Percentiles rank a stretch among this genome's conserved stretches.
Conservation (phyloP, 192 early-diverging fungal species). For the Phycomyces blakesleeanus region DNA sequence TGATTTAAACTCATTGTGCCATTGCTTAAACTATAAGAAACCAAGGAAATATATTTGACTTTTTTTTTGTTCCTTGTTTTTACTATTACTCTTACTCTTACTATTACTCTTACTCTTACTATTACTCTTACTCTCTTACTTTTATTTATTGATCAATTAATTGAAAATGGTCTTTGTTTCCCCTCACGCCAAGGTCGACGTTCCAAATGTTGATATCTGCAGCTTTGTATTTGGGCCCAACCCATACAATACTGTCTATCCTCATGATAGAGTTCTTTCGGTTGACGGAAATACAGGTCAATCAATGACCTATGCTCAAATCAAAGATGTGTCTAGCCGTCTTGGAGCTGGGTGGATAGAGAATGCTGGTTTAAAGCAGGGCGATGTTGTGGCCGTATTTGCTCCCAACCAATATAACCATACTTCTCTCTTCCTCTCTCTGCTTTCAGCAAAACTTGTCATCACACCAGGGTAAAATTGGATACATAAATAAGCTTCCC, state of each 20-base stretch:
- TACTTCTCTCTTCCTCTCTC: conserved; percentile 51
- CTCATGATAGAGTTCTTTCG: conserved; percentile 9
- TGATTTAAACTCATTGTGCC: too few species aligned
- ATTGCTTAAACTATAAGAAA: too few species aligned
- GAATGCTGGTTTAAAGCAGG: conserved; percentile 54
- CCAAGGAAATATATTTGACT: too few species aligned
- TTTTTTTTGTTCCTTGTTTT: too few species aligned
- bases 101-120: background rate
- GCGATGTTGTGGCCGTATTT: conserved; percentile 68
- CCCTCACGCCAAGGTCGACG: background rate
- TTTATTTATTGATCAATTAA: background rate
- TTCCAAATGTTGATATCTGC: conserved; percentile 29
- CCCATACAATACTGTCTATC: background rate
- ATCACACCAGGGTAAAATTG: conserved; percentile 56
- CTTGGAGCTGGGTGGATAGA: conserved; percentile 51
- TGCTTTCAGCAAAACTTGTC: conserved; percentile 60
- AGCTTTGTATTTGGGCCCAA: conserved; percentile 19
- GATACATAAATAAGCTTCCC: background rate
- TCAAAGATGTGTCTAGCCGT: conserved; percentile 12
- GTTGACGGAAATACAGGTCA: conserved; percentile 18
- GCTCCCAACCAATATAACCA: conserved; percentile 71
- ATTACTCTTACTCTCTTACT: background rate
- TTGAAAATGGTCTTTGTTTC: background rate
- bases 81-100: background rate
- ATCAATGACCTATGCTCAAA: conserved; percentile 13